Base-by-base conservation (phyloP, 1,284 basidiomycete species). In the Malassezia equina region DNA sequence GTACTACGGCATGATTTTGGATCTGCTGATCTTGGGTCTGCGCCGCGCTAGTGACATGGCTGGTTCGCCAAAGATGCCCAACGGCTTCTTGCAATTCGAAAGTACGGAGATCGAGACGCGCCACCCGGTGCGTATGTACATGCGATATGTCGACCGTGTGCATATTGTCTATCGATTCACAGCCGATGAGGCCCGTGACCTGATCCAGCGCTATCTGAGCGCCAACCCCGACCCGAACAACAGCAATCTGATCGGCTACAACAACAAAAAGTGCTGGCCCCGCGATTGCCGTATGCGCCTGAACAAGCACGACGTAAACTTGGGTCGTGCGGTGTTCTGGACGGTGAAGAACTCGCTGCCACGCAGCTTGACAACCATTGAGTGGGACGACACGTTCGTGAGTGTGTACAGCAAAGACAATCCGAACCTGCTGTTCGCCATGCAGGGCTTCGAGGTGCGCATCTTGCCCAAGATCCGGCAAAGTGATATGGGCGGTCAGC, bases 211-310 rank as follows among this genome's bases (percentile, higher is more conserved):
- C 27, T 95, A 93, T 76, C 83, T 96, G 60, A 90, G 86, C 55
- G 91, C 90, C 23, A 91, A 96, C 73, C 93, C 91, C 11, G 91
- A 96, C 77, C 93, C 93, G 9, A 96, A 91, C 51, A 98, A 98
- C 78, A 91, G 93, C 78, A 96, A 96, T 67, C 86, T 98, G 62
- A 93, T 96, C 62, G 93, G 93, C 2, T 99, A 96, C 78, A 96
- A 96, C 79, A 96, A 95, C 79, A 93, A 93, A 76, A 86, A 90
- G 54, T 98, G 94, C 79, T 96, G 94, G 94, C 94, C 94, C 23
- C 82, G 91, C 61, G 94, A 99, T 75, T 96, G 91, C 75, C 86
- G 94, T 57, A 99, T 99, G 94, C 82, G 94, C 31, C 81, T 99
- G 54, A 94, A 95, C 80, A 99, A 99, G 79, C 93, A 98, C 77